Evolutionary conservation across 305 asterid species (phyloP), one percentile per base, ranked within the genome.

Genomic region (Striga hermonthica): DNA sequence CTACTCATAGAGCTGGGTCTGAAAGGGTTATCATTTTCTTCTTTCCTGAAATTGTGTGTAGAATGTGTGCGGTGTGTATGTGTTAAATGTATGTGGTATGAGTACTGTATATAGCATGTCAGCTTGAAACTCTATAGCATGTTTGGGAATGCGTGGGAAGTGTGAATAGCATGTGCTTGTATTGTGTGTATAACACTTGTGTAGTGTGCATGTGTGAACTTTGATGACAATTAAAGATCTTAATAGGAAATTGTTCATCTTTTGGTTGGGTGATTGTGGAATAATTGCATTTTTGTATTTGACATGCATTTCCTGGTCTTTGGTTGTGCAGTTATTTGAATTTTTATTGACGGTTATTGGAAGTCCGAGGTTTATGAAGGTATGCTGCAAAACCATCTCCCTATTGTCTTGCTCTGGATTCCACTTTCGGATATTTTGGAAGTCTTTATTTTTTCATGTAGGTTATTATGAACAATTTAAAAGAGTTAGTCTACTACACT

Each of bases 401-500:
- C 63, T 64, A 28, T 68, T 28, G 53, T 37, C 71, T 58, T 63
- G 63, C 38, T 72, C 55, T 62, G 16, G 45, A 15, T 15, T 68
- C 38, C 49, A 53, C 37, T 55, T 40, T 67, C 71, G 40, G 67
- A 69, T 71, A 28, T 22, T 47, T 48, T 65, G 71, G 9, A 58
- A 22, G 70, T 43, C 68, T 38, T 52, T 68, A 74, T 50, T 69
- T 59, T 37, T 78, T 52, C 39, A 1, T 63, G 38, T 66, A 93
- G 98, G 87, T 83, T 69, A 76, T 92, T 60, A 78, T 68, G 73
- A 75, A 77, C 78, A 87, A 86, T 80, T 78, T 86, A 71, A 81
- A 86, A 77, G 98, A 92, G 79, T 79, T 92, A 72, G 95, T 81
- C 60, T 90, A 89, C 82, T 84, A 80, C 77, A 88, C 89, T 36